Evolutionary conservation across 306 rosid species (phyloP).

Genomic region (Sindora glabra): DNA sequence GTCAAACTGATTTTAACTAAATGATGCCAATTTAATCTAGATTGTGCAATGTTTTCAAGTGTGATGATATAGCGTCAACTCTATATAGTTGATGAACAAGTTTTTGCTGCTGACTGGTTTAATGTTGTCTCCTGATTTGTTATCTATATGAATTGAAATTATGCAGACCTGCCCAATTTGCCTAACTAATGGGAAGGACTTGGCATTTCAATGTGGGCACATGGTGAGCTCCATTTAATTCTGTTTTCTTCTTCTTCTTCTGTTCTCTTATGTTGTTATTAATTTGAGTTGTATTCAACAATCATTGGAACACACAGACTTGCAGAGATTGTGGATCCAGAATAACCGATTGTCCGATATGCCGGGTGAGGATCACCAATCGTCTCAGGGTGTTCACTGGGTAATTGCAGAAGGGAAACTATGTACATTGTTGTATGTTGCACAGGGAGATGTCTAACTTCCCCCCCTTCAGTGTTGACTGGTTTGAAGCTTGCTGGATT

Average conservation of each 20-base stretch:
- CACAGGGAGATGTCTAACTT: no score
- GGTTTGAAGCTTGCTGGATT: no score
- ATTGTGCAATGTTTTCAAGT: background rate
- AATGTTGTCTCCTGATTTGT: background rate
- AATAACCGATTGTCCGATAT: constrained; percentile 63
- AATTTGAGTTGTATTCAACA: background rate
- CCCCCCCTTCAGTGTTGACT: no score
- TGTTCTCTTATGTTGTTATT: background rate
- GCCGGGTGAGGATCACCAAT: constrained; percentile 56
- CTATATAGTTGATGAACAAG: no score
- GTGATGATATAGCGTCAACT: no score
- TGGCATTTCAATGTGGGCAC: constrained; percentile 89
- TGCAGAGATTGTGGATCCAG: constrained; percentile 76
- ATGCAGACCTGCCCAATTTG: constrained; percentile 76
- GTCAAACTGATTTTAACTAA: no score
- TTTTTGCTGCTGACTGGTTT: constrained; percentile 1
- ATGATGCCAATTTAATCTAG: no score
- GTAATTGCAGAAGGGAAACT: constrained; percentile 32
- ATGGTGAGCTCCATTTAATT: constrained; percentile 48
- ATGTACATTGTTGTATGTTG: no score
- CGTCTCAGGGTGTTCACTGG: constrained; percentile 73
- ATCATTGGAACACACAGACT: constrained; percentile 35
- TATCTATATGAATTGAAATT: background rate
- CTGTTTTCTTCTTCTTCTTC: background rate
- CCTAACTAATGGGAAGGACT: constrained; percentile 56